phyloP scores from a whole-genome alignment of 208 protist genomes.

The Acanthamoeba culbertsoni region DNA sequence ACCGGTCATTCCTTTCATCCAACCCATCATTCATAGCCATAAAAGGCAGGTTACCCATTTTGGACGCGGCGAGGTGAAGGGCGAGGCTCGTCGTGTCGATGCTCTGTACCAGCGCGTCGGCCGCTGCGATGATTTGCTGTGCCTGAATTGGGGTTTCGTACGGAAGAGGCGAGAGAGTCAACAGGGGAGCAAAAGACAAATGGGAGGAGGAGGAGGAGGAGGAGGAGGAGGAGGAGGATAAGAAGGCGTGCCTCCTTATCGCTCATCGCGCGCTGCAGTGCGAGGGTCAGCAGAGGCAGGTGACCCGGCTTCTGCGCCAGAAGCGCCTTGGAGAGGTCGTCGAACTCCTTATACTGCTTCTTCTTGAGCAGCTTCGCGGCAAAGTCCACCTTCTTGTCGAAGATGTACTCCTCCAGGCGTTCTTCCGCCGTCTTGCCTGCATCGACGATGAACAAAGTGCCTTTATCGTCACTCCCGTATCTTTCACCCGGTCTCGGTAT shows the following conservation, averaged over 20 bases:
- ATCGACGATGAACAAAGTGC: background rate
- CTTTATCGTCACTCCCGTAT: too few species aligned
- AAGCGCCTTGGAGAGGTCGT: background rate
- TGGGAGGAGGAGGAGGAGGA: background rate
- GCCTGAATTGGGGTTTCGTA: background rate
- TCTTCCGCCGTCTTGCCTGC: background rate
- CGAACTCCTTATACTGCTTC: constrained; percentile 2
- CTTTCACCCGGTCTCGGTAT: too few species aligned
- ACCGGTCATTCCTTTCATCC: background rate
- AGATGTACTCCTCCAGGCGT: background rate
- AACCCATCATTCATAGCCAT: too few species aligned
- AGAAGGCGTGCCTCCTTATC: background rate
- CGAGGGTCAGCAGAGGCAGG: background rate
- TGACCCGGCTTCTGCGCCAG: background rate
- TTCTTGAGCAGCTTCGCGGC: constrained; percentile 3
- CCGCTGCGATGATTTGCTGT: background rate
- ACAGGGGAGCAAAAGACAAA: too few species aligned
- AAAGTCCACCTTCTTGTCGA: constrained; percentile 53
- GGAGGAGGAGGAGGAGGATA: background rate
- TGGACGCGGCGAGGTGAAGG: constrained; percentile 13
- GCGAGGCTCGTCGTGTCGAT: constrained; percentile 52
- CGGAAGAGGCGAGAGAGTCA: background rate
- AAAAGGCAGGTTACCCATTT: background rate
- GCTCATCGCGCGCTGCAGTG: background rate
- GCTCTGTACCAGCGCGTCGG: background rate